Conservation (phyloP, 2,329 filamentous ascomycete genomes). For the Beauveria caledonica region DNA sequence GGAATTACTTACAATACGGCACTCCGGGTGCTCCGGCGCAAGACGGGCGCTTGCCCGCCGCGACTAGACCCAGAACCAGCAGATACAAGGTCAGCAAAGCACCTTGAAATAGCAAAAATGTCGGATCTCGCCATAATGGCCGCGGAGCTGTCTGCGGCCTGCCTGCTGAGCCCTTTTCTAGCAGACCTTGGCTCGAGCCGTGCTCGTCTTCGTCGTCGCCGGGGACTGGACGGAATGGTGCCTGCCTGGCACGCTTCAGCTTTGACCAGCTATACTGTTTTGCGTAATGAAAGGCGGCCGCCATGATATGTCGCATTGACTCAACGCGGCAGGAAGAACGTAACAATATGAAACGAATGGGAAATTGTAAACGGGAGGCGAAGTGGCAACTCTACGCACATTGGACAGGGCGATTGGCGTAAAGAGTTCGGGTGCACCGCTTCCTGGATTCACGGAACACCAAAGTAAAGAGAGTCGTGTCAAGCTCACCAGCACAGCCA, state of each 20-base stretch:
- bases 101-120: not conserved
- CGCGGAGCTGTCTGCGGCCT: not conserved
- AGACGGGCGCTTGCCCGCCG: not conserved
- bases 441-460: not conserved
- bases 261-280: slow-evolving; percentile 9
- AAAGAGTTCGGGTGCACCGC: not conserved
- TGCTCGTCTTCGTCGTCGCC: not conserved
- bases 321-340: not conserved
- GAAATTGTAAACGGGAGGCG: not conserved
- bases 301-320: not conserved
- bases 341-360: not conserved
- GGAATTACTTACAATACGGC: not conserved
- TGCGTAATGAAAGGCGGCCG: slow-evolving; percentile 1
- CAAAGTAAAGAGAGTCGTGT: not conserved
- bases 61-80: not conserved
- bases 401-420: not conserved
- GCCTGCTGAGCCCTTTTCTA: not conserved
- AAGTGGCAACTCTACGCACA: not conserved
- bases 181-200: not conserved
- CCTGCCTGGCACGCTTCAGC: not conserved
- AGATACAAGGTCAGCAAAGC: slow-evolving; percentile 1
- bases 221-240: not conserved
- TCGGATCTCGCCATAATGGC: not conserved
- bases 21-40: not conserved
- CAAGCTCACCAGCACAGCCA: not conserved